These are phyloP conservation scores for Trypanosoma brucei DNA, from an alignment of 208 protist genomes.

Conservation along the genomic window DNA sequence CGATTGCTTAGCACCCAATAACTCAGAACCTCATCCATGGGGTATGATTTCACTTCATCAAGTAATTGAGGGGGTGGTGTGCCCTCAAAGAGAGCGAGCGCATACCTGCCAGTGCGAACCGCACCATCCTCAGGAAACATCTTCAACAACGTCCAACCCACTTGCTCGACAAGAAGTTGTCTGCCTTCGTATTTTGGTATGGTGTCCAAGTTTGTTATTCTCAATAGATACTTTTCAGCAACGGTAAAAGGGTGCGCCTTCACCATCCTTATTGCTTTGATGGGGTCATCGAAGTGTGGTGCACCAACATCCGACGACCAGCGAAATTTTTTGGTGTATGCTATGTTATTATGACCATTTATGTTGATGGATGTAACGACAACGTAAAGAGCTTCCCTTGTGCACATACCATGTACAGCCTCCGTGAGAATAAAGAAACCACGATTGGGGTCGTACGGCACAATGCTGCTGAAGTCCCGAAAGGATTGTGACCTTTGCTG, in stretches of 20 bases:
- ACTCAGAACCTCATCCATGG: constrained; percentile 41
- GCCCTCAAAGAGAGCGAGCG: constrained; percentile 44
- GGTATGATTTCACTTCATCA: constrained; percentile 31
- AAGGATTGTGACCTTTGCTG: constrained; percentile 14
- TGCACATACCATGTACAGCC: constrained; percentile 39
- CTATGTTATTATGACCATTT: constrained; percentile 14
- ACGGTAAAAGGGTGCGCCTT: constrained; percentile 23
- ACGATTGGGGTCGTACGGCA: constrained; percentile 43
- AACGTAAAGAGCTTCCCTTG: constrained; percentile 13
- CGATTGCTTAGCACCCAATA: constrained; percentile 22
- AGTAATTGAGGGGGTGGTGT: constrained; percentile 30
- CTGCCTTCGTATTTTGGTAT: constrained; percentile 6
- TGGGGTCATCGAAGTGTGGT: constrained; percentile 46
- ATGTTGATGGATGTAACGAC: constrained; percentile 44
- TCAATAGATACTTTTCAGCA: constrained; percentile 52
- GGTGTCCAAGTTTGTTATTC: constrained; percentile 34
- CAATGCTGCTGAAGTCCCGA: constrained; percentile 37
- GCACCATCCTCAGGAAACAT: constrained; percentile 42
- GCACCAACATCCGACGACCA: constrained; percentile 57
- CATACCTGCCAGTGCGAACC: constrained; percentile 54
- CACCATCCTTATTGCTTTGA: constrained; percentile 37
- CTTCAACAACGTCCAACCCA: constrained; percentile 61
- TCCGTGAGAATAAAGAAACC: constrained; percentile 59
- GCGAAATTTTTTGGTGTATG: constrained; percentile 17
- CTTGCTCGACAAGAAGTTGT: constrained; percentile 18